phyloP scores from a whole-genome alignment of 2,329 filamentous ascomycete genomes.

The Coniochaeta hoffmannii region DNA sequence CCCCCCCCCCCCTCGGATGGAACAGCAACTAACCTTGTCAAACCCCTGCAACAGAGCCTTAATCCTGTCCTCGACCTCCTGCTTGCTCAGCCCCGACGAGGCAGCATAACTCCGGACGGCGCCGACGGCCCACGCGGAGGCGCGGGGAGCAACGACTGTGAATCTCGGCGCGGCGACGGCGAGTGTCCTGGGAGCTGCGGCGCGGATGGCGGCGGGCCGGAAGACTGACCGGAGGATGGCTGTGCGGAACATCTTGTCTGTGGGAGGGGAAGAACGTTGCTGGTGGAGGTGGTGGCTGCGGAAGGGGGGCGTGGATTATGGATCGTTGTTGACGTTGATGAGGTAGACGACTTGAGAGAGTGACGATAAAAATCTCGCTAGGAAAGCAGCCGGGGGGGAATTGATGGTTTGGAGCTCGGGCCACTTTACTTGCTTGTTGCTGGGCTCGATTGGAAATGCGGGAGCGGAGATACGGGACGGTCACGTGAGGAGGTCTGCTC shows the following conservation, averaged over 20 bases:
- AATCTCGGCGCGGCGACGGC: slow-evolving; percentile 54
- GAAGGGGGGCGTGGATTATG: slow-evolving; percentile 1
- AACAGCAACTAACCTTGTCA: slow-evolving; percentile 67
- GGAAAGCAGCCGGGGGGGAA: slow-evolving; percentile 10
- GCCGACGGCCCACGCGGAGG: slow-evolving; percentile 47
- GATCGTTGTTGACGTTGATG: neutral
- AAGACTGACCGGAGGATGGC: slow-evolving; percentile 73
- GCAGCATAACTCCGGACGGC: slow-evolving; percentile 82
- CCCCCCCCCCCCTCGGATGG: no score
- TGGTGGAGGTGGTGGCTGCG: neutral
- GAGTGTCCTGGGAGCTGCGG: slow-evolving; percentile 50
- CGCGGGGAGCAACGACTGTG: slow-evolving; percentile 46
- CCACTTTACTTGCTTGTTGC: slow-evolving; percentile 2
- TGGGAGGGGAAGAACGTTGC: slow-evolving; percentile 1
- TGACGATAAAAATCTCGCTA: slow-evolving; percentile 40
- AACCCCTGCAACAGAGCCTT: slow-evolving; percentile 90
- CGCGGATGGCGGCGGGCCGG: slow-evolving; percentile 41
- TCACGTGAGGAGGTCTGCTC: slow-evolving; percentile 7
- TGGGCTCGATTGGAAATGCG: neutral
- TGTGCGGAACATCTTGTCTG: slow-evolving; percentile 76
- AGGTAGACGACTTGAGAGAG: neutral
- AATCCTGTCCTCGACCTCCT: slow-evolving; percentile 85
- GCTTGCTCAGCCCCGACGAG: slow-evolving; percentile 54
- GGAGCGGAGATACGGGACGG: neutral
- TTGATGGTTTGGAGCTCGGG: slow-evolving; percentile 7